These are phyloP conservation scores for Rasamsonia emersonii DNA, from an alignment of 2,329 filamentous ascomycete species.

Conservation along the genomic window DNA sequence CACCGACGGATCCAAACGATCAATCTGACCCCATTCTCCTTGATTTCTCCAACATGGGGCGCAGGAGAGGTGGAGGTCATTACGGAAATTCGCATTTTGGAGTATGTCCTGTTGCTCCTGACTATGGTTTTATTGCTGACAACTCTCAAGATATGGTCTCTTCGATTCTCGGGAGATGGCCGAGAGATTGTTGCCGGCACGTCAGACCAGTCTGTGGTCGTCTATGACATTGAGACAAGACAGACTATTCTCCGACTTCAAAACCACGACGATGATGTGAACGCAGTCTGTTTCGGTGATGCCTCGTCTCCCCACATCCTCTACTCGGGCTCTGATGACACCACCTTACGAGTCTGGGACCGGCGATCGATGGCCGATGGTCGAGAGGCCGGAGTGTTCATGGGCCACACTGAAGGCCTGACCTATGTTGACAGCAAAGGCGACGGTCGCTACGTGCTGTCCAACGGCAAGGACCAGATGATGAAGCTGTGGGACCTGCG, in stretches of 20 bases:
- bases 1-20: conserved; percentile 77
- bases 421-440: conserved; percentile 73
- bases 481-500: conserved; percentile 96
- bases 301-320: conserved; percentile 81
- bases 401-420: conserved; percentile 57
- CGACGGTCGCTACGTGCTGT: conserved; percentile 80
- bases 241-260: conserved; percentile 63
- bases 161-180: conserved; percentile 88
- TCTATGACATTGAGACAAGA: conserved; percentile 84
- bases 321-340: conserved; percentile 92
- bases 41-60: conserved; percentile 55
- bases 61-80: conserved; percentile 27
- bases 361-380: conserved; percentile 59
- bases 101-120: conserved; percentile 22
- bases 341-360: conserved; percentile 94
- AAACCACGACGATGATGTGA: conserved; percentile 83
- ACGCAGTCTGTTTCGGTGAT: conserved; percentile 93
- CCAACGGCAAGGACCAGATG: conserved; percentile 90
- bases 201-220: conserved; percentile 66
- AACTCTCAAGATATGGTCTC: conserved; percentile 63
- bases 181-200: conserved; percentile 86
- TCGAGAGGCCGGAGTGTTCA: conserved; percentile 55
- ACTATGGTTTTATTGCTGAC: conserved; percentile 9
- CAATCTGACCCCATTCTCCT: conserved; percentile 69
- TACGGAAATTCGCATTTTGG: conserved; percentile 33